These are phyloP conservation scores for Chloranthus sessilifolius DNA, from an alignment of 164 flowering plant species.

Conservation along the genomic window DNA sequence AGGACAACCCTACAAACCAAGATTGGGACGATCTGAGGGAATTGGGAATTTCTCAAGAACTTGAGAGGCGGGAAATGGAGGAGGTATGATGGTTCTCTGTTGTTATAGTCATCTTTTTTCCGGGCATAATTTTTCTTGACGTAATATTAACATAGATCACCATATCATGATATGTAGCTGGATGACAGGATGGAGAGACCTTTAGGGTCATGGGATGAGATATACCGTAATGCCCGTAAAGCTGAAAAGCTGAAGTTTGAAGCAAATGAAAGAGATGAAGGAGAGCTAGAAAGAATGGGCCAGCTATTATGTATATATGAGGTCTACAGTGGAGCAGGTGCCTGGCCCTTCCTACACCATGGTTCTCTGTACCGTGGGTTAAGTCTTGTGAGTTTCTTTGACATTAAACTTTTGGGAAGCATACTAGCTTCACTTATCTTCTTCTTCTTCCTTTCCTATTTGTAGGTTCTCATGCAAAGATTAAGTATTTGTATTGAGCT, in stretches of 20 bases:
- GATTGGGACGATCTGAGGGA: constrained; percentile 68
- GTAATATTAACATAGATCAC: constrained; percentile 13
- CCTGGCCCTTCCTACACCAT: constrained; percentile 92
- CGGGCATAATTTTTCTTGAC: not conserved
- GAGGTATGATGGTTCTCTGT: constrained; percentile 48
- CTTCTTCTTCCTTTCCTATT: not conserved
- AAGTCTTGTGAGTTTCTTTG: constrained; percentile 72
- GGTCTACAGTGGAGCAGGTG: constrained; percentile 74
- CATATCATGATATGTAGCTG: constrained; percentile 40
- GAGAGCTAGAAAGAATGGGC: constrained; percentile 96
- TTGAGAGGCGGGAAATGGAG: constrained; percentile 65
- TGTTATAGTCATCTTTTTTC: not conserved
- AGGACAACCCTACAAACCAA: constrained; percentile 36
- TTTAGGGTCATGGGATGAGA: constrained; percentile 71
- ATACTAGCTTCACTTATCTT: not conserved
- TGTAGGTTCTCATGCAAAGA: too few relatives aligned
- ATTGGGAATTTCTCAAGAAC: constrained; percentile 63
- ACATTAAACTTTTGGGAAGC: too few relatives aligned
- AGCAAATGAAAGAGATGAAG: constrained; percentile 91
- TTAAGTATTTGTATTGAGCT: too few relatives aligned
- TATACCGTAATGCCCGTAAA: constrained; percentile 80
- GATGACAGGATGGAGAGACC: constrained; percentile 75
- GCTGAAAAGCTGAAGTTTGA: constrained; percentile 77
- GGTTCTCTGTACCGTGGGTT: constrained; percentile 96
- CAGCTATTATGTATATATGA: constrained; percentile 91